These are phyloP conservation scores for Alternaria burnsii DNA, from an alignment of 2,329 filamentous ascomycete genomes.

Conservation along the genomic window DNA sequence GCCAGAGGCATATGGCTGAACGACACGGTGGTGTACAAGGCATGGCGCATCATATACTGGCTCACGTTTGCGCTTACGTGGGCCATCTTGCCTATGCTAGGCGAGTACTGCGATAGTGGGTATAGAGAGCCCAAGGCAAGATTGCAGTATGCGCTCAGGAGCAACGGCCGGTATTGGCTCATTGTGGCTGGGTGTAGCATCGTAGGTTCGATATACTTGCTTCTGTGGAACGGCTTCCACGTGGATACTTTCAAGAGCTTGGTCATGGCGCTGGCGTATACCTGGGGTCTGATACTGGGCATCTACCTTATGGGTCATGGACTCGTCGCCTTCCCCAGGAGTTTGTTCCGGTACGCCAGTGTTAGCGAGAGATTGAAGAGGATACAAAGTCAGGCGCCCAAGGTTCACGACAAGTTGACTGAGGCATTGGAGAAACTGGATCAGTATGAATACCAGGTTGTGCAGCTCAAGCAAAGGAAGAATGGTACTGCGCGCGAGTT, in stretches of 20 bases:
- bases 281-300: constrained; percentile 88
- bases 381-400: constrained; percentile 81
- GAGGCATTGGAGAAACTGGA: constrained; percentile 83
- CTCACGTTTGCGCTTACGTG: constrained; percentile 94
- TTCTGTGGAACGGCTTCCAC: constrained; percentile 77
- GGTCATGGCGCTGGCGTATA: constrained; percentile 93
- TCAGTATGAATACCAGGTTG: constrained; percentile 80
- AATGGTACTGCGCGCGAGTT: constrained; percentile 77
- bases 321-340: constrained; percentile 86
- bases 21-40: constrained; percentile 77
- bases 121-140: constrained; percentile 86
- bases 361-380: constrained; percentile 76
- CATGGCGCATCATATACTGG: constrained; percentile 97
- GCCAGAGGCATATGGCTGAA: constrained; percentile 88
- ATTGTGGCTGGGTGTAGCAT: constrained; percentile 76
- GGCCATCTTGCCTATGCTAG: constrained; percentile 91
- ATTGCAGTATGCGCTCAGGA: constrained; percentile 82
- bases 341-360: constrained; percentile 80
- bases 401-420: constrained; percentile 84
- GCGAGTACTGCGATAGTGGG: constrained; percentile 93
- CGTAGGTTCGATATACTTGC: constrained; percentile 82
- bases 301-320: constrained; percentile 99
- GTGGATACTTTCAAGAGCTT: constrained; percentile 79
- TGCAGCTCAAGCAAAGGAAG: constrained; percentile 81
- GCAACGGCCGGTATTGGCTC: constrained; percentile 88